Conservation (phyloP, 352 stramenopile species). For the Phytophthora vignae region DNA sequence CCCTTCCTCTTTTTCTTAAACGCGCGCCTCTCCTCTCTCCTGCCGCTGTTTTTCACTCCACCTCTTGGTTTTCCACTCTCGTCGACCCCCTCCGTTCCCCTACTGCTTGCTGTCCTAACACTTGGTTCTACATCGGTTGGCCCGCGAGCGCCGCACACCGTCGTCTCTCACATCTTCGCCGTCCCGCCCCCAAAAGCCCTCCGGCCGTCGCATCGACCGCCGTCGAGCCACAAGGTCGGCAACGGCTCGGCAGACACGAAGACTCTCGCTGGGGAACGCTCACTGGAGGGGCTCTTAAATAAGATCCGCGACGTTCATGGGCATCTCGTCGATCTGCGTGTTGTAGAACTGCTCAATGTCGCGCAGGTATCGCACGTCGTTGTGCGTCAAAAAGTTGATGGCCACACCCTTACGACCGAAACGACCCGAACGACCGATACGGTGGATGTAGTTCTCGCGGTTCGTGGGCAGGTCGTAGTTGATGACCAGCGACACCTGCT, state of each 20-base stretch:
- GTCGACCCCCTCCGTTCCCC: slow-evolving; percentile 42
- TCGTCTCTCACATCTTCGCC: slow-evolving; percentile 45
- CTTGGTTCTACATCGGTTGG: slow-evolving; percentile 47
- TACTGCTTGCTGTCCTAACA: slow-evolving; percentile 40
- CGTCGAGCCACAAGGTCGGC: slow-evolving; percentile 9
- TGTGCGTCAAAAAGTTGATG: slow-evolving; percentile 99
- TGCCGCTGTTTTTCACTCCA: slow-evolving; percentile 24
- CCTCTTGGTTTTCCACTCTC: slow-evolving; percentile 21
- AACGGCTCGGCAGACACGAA: slow-evolving; percentile 16
- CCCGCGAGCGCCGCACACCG: slow-evolving; percentile 34
- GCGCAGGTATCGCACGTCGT: slow-evolving; percentile 98
- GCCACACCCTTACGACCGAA: slow-evolving; percentile 99
- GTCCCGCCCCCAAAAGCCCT: slow-evolving; percentile 21
- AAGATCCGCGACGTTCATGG: slow-evolving; percentile 99
- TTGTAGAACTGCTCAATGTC: slow-evolving; percentile 99
- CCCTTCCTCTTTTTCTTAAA: slow-evolving; percentile 40
- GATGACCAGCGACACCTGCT: slow-evolving; percentile 98
- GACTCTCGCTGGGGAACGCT: slow-evolving; percentile 33
- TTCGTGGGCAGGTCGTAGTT: slow-evolving; percentile 99
- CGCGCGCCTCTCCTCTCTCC: slow-evolving; percentile 19
- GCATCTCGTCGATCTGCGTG: slow-evolving; percentile 99
- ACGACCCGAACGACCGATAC: slow-evolving; percentile 99
- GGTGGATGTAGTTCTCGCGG: slow-evolving; percentile 99
- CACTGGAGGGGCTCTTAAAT: slow-evolving; percentile 89
- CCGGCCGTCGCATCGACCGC: slow-evolving; percentile 5